Conservation (phyloP, 2,329 filamentous ascomycete species). For the Aureobasidium sp. region DNA sequence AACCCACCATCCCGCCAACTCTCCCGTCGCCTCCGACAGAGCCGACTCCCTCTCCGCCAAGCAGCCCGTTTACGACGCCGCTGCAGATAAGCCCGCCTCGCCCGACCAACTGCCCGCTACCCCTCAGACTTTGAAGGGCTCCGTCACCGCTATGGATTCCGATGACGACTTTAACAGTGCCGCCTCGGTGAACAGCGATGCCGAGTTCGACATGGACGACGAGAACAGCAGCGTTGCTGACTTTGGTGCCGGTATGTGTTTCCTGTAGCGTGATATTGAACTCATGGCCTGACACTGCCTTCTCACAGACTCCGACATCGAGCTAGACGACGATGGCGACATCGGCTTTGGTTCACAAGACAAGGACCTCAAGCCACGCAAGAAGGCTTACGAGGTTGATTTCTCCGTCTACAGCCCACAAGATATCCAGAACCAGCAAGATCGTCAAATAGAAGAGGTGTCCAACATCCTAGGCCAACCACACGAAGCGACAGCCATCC, state of each 20-base stretch:
- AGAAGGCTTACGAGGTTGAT: constrained; percentile 73
- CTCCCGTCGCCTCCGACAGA: constrained; percentile 20
- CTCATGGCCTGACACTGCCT: constrained; percentile 32
- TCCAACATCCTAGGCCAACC: constrained; percentile 84
- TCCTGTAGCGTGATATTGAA: not conserved
- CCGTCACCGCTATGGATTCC: constrained; percentile 69
- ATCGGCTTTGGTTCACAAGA: constrained; percentile 57
- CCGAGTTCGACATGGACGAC: constrained; percentile 51
- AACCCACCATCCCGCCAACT: not conserved
- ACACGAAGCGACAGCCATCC: constrained; percentile 82
- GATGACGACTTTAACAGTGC: constrained; percentile 90
- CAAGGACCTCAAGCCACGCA: constrained; percentile 65
- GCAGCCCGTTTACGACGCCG: constrained; percentile 29
- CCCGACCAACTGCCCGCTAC: constrained; percentile 40
- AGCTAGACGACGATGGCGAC: constrained; percentile 54
- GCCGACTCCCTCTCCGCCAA: constrained; percentile 21
- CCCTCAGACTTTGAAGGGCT: constrained; percentile 40
- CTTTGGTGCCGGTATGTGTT: constrained; percentile 36
- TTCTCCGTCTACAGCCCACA: constrained; percentile 72
- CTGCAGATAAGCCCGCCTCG: constrained; percentile 24
- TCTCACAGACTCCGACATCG: constrained; percentile 41
- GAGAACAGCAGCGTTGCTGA: constrained; percentile 64
- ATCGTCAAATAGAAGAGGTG: constrained; percentile 80
- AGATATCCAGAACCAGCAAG: constrained; percentile 80
- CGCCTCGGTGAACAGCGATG: constrained; percentile 59